These are phyloP conservation scores for Cryphonectria radicalis DNA, from an alignment of 2,329 filamentous ascomycete species.

Conservation along the genomic window DNA sequence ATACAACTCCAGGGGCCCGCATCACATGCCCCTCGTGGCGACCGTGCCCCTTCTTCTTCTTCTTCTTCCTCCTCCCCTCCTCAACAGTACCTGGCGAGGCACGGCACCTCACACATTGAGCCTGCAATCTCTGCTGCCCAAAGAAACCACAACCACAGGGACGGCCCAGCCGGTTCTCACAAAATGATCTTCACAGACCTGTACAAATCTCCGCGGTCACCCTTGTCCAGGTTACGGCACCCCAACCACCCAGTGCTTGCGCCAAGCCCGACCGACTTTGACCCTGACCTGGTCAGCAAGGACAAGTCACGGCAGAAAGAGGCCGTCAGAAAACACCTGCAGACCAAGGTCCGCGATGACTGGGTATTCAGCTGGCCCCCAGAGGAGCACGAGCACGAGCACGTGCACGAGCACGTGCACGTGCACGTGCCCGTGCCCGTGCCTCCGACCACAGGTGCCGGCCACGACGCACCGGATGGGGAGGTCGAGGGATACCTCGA, in stretches of 20 bases:
- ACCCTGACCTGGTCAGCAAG: conserved; percentile 63
- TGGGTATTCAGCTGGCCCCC: conserved; percentile 65
- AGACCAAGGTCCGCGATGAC: conserved; percentile 59
- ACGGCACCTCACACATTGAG: not conserved
- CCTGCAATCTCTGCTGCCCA: conserved; percentile 2
- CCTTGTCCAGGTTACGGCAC: conserved; percentile 56
- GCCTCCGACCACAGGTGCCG: conserved; percentile 1
- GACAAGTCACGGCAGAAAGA: conserved; percentile 68
- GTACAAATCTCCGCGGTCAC: conserved; percentile 59
- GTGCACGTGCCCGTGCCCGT: not conserved
- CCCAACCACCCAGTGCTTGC: conserved; percentile 41
- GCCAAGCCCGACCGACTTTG: conserved; percentile 49
- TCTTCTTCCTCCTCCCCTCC: not conserved
- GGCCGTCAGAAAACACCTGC: conserved; percentile 61
- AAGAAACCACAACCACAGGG: not conserved
- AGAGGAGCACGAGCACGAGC: conserved; percentile 19
- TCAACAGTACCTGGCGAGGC: not conserved
- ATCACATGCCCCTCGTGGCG: conserved; percentile 13
- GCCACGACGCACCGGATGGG: conserved; percentile 7
- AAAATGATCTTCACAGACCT: conserved; percentile 64
- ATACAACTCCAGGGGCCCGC: not conserved
- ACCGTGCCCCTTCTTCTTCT: not conserved
- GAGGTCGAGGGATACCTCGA: conserved; percentile 23
- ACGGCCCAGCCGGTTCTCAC: conserved; percentile 7
- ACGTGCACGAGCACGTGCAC: too few species aligned